phyloP scores from a whole-genome alignment of 441 rosid genomes.

The Populus tomentosa region DNA sequence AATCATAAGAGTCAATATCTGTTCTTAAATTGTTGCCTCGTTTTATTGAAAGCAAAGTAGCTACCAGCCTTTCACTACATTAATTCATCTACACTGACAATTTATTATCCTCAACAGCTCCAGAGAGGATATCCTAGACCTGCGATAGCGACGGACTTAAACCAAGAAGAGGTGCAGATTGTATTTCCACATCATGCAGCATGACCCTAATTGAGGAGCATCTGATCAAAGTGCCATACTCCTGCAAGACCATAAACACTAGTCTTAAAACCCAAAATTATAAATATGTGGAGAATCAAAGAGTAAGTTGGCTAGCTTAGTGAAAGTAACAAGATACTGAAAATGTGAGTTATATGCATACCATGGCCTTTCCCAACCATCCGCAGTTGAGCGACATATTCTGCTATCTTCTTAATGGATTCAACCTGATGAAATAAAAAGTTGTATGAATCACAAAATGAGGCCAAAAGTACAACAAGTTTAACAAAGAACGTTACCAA shows the following conservation, averaged over 20 bases:
- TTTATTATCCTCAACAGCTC: not conserved
- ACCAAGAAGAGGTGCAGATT: not conserved
- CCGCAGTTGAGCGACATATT: conserved; percentile 55
- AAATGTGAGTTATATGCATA: conserved; percentile 14
- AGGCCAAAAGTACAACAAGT: not conserved
- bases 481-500: not conserved
- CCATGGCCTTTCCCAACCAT: conserved; percentile 73
- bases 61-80: not conserved
- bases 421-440: conserved; percentile 36
- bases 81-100: not conserved
- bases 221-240: conserved; percentile 58
- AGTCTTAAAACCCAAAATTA: not conserved
- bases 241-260: conserved; percentile 28
- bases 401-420: conserved; percentile 54
- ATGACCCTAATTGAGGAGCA: conserved; percentile 33
- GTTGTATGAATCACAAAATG: not conserved
- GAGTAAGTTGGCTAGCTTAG: not conserved
- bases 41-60: not conserved
- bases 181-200: conserved; percentile 11
- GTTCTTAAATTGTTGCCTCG: not conserved
- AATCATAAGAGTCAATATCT: not conserved
- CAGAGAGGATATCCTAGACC: not conserved
- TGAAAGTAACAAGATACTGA: not conserved
- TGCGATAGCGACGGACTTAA: not conserved
- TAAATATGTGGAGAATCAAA: not conserved